Base-by-base conservation (phyloP, 495 filamentous ascomycete species). In the Penicillium crystallinum region DNA sequence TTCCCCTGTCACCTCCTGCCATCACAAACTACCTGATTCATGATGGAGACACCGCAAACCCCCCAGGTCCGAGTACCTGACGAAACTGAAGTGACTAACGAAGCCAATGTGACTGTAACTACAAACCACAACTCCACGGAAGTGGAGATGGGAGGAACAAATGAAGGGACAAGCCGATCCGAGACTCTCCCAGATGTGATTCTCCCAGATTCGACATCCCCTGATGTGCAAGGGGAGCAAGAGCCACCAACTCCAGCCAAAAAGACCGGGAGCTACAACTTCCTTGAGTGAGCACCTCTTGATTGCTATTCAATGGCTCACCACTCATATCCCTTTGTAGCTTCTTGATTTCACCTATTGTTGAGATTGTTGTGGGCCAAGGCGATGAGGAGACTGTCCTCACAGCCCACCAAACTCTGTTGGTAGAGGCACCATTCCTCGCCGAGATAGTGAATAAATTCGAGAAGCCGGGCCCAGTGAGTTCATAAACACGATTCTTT, bases 341-440 rank as follows among this genome's bases (percentile, higher is more conserved):
- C 17, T 70, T 64, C 64, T 77, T 96, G 18, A 83, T 79, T 46
- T 90, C 86, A 29, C 91, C 92, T 0, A 82, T 95, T 19, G 80
- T 97, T 31, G 84, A 85, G 18, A 71, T 96, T 15, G 56, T 83
- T n/a, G 76, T 95, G 22, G 91, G 92, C 23, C 61, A 64, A 33
- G 81, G 81, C 31, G 80, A 81, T 8, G 62, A 72, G 3, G 73
- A 82, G 56, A 82, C 83, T 8, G 67, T 81, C 14, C 77, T 96
- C 21, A 84, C 77, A 8, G 91, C 90, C 6, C 92, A 96, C 63
- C 87, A 95, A 65, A 83, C 70, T 12, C 76, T 96, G 41, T 78
- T 97, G 31, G 61, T 75, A 4, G 78, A 82, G 54, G 90, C 87
- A 19, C 86, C 90, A 4, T 89, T 77, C 57, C 88, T 97, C 66